Percentiles rank a stretch among this genome's conserved stretches.
phyloP scores from a whole-genome alignment of 1,284 basidiomycete species.

The Apiotrichum mycotoxinovorans region DNA sequence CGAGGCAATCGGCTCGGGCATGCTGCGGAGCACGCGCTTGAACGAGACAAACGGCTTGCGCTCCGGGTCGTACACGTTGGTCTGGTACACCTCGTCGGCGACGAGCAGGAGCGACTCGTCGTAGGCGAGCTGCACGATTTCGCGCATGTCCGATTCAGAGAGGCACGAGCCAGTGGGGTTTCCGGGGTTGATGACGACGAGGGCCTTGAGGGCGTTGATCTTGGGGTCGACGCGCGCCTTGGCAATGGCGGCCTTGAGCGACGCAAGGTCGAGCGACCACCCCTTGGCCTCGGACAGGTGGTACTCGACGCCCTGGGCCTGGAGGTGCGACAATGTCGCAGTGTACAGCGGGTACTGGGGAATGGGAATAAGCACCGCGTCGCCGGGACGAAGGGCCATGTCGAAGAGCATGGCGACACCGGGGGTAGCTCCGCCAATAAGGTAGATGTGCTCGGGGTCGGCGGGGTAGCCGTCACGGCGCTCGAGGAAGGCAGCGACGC shows the following conservation, averaged over 20 bases:
- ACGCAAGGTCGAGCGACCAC: constrained; percentile 73
- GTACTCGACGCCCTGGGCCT: constrained; percentile 74
- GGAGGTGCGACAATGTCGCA: constrained; percentile 77
- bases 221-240: constrained; percentile 63
- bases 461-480: constrained; percentile 77
- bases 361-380: constrained; percentile 65
- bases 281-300: constrained; percentile 72
- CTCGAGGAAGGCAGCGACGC: constrained; percentile 80
- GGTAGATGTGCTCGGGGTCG: constrained; percentile 77
- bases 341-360: constrained; percentile 96
- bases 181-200: constrained; percentile 90
- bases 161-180: constrained; percentile 85
- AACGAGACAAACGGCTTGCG: constrained; percentile 77
- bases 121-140: constrained; percentile 72
- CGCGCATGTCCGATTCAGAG: constrained; percentile 63
- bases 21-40: constrained; percentile 69
- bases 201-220: constrained; percentile 59
- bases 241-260: constrained; percentile 64
- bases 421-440: constrained; percentile 83
- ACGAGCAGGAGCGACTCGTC: constrained; percentile 75
- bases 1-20: constrained; percentile 51
- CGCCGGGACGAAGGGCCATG: constrained; percentile 28
- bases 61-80: constrained; percentile 66
- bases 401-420: constrained; percentile 80
- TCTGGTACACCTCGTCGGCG: constrained; percentile 90